Percentiles rank a stretch among this genome's conserved stretches.
These are phyloP conservation scores for Penicillium dipodomyicola DNA, from an alignment of 495 filamentous ascomycete genomes.

Conservation along the genomic window DNA sequence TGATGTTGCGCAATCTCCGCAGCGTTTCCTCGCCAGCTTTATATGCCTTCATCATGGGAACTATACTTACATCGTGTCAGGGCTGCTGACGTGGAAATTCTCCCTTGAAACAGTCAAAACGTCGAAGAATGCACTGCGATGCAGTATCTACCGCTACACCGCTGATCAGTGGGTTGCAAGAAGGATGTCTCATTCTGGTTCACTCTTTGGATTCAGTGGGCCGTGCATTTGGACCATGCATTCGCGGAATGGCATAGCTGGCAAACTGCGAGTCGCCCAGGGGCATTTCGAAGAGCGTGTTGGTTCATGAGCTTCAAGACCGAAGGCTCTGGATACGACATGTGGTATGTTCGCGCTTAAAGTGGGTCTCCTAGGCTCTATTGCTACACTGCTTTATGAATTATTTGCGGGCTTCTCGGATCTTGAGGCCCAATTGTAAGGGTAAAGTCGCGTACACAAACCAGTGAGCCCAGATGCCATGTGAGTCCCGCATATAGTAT, in stretches of 20 bases:
- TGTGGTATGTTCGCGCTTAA: too few relatives aligned
- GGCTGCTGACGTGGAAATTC: too few relatives aligned
- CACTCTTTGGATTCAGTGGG: neutral
- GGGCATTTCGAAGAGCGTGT: neutral
- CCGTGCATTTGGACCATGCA: neutral
- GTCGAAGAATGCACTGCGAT: neutral
- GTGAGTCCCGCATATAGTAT: too few relatives aligned
- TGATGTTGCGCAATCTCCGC: too few relatives aligned
- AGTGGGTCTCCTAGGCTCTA: too few relatives aligned
- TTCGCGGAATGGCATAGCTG: neutral
- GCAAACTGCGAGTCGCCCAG: neutral
- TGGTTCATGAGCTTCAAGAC: neutral
- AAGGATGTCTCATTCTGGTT: conserved; percentile 1
- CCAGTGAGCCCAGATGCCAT: neutral
- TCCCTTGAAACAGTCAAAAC: too few relatives aligned
- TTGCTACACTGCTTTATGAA: neutral
- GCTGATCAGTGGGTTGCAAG: neutral
- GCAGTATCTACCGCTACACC: neutral
- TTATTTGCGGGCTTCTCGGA: neutral
- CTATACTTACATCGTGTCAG: too few relatives aligned
- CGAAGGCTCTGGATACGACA: neutral
- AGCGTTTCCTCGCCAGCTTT: too few relatives aligned
- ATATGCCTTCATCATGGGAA: too few relatives aligned
- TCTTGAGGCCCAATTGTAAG: neutral
- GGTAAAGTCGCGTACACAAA: neutral